Evolutionary conservation across 257 asterid genomes (phyloP).

Genomic region (Echium plantagineum): DNA sequence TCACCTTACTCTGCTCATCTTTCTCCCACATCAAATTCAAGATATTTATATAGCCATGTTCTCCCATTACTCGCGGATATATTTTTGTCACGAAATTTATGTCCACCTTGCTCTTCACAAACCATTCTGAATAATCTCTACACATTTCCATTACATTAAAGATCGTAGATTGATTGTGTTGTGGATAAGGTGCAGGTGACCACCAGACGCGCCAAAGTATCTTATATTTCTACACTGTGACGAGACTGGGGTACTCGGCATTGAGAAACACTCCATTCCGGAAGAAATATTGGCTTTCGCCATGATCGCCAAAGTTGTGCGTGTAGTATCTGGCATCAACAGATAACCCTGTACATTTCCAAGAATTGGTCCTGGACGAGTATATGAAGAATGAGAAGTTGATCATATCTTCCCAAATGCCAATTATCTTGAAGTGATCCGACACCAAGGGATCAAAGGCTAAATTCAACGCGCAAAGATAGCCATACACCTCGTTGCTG

Average conservation of each 20-base stretch:
- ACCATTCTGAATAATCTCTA: constrained; percentile 8
- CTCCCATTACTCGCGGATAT: not conserved
- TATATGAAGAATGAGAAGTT: too few species aligned
- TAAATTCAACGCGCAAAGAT: too few species aligned
- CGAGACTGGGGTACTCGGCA: constrained; percentile 4
- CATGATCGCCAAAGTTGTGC: not conserved
- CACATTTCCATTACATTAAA: constrained; percentile 3
- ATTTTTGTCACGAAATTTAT: not conserved
- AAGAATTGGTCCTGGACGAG: too few species aligned
- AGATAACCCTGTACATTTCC: too few species aligned
- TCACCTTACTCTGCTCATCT: not conserved
- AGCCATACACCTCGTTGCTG: too few species aligned
- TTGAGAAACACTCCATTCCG: constrained; percentile 4
- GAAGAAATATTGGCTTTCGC: not conserved
- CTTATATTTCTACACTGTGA: not conserved
- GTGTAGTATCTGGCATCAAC: too few species aligned
- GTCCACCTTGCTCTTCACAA: not conserved
- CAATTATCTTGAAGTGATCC: too few species aligned
- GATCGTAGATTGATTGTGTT: too few species aligned
- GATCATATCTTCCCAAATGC: too few species aligned
- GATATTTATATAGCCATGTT: not conserved
- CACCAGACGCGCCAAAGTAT: constrained; percentile 5
- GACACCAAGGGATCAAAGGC: too few species aligned
- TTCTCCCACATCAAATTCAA: not conserved
- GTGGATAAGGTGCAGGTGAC: constrained; percentile 4